phyloP scores from a whole-genome alignment of 208 protist genomes.

The Acanthamoeba royreba region DNA sequence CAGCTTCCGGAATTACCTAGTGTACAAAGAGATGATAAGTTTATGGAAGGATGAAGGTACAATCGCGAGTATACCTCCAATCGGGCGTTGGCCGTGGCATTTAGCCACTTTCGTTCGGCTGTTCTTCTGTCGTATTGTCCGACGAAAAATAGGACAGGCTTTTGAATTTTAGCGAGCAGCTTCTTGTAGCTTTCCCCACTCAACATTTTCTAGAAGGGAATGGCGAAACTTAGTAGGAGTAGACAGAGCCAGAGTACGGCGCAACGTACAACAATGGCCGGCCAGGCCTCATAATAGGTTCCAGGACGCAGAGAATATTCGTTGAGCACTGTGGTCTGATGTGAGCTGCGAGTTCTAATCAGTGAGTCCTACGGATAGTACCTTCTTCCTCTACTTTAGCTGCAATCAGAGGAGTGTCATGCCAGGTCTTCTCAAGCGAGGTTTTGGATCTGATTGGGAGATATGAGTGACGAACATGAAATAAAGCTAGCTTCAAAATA shows the following conservation, averaged over 20 bases:
- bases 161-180: not conserved
- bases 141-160: not conserved
- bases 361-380: no score
- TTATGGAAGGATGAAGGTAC: not conserved
- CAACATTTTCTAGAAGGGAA: not conserved
- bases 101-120: not conserved
- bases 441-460: not conserved
- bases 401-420: not conserved
- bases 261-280: constrained; percentile 9
- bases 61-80: not conserved
- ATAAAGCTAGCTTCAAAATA: not conserved
- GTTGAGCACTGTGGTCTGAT: not conserved
- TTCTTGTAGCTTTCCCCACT: not conserved
- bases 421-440: not conserved
- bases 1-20: not conserved
- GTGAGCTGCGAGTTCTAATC: no score
- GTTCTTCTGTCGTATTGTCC: not conserved
- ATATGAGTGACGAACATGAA: not conserved
- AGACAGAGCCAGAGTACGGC: not conserved
- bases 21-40: not conserved
- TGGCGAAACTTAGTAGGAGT: not conserved
- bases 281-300: not conserved
- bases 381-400: not conserved
- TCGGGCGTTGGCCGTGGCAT: not conserved
- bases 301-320: constrained; percentile 1